Evolutionary conservation across 2,329 filamentous ascomycete species (phyloP), one percentile per base, ranked within the genome.

Genomic region (Penicillium concentricum): DNA sequence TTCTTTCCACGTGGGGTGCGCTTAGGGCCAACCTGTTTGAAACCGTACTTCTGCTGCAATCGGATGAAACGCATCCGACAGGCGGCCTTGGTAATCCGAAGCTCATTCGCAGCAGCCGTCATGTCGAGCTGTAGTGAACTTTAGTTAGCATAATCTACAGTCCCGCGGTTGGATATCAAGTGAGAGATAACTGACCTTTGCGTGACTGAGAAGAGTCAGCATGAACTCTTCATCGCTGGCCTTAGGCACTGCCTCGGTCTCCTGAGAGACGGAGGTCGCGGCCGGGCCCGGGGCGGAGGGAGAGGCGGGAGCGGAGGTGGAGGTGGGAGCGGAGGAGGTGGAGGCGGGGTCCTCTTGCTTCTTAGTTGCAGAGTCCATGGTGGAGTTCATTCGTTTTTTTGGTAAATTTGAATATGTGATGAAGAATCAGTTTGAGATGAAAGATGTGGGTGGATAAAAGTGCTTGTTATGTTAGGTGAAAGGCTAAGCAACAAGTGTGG

Each of bases 141-240:
- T 24, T 6, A 1, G 13, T 35, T 24, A 46, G 9, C 24, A 46
- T 35, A n/a, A 34, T 15, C 4, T 46, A 16, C 2, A 22, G 1
- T 7, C 13, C 8, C 34, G 2, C 4, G 10, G 4, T 30, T 45
- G 9, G 1, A 1, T 34, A 22, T 24, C 3, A n/a, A n/a, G 28
- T 24, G 3, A 10, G 8, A 34, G 30, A 13, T n/a, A n/a, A 24
- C 44, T 6, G 5, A 46, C 44, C 30, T 46, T 34, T 0, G 22
- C 0, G 0, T 0, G 3, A 0, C n/a, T 9, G 0, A 46, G 30
- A 2, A 46, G 30, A 0, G 44, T 46, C 0, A 34, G 7, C 0
- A 46, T 4, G 1, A 46, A 46, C 0, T 16, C 18, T 3, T 22
- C 18, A 5, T 46, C 28, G 0, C 8, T n/a, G 5, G 15, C 5